A percentile compares a stretch with the other conserved stretches of the same genome.
These are phyloP conservation scores for Nitzschia sp. DNA, from an alignment of 108 stramenopile genomes.

Conservation along the genomic window DNA sequence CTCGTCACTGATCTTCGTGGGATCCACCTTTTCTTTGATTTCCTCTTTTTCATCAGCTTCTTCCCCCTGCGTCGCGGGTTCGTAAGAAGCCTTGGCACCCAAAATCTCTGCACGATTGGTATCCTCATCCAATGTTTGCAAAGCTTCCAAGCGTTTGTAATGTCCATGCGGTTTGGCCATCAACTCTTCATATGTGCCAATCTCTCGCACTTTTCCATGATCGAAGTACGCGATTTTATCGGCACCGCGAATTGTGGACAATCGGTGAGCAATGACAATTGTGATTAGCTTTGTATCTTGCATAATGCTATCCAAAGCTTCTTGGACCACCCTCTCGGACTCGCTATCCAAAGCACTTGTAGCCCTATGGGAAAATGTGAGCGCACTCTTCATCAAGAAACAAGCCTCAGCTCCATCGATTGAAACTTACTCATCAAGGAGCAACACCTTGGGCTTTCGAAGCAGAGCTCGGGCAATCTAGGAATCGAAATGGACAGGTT, in stretches of 20 bases:
- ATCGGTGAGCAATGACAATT: conserved; percentile 77
- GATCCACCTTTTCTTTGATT: conserved; percentile 6
- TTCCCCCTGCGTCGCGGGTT: conserved; percentile 35
- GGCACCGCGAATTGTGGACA: conserved; percentile 79
- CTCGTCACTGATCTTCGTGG: conserved; percentile 3
- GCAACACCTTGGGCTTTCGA: conserved; percentile 47
- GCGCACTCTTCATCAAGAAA: not conserved
- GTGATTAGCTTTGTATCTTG: conserved; percentile 41
- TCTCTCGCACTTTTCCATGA: conserved; percentile 62
- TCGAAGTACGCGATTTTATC: conserved; percentile 82
- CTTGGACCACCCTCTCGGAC: conserved; percentile 78
- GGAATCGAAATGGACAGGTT: not conserved
- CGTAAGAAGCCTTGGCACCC: conserved; percentile 16
- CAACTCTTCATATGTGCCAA: conserved; percentile 83
- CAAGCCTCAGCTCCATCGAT: not conserved
- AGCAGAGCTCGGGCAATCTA: conserved; percentile 71
- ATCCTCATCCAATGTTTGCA: conserved; percentile 40
- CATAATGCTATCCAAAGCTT: conserved; percentile 75
- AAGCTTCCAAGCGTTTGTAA: conserved; percentile 50
- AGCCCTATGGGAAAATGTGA: conserved; percentile 16
- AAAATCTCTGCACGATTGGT: conserved; percentile 2
- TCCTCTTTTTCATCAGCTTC: conserved; percentile 29
- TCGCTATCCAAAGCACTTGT: conserved; percentile 66
- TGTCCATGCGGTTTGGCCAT: conserved; percentile 48
- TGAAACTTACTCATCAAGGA: conserved; percentile 39